Percentiles rank a stretch among this genome's conserved stretches.
Evolutionary conservation across 176 grass and related monocot species (phyloP).

Genomic region (Olyra latifolia): DNA sequence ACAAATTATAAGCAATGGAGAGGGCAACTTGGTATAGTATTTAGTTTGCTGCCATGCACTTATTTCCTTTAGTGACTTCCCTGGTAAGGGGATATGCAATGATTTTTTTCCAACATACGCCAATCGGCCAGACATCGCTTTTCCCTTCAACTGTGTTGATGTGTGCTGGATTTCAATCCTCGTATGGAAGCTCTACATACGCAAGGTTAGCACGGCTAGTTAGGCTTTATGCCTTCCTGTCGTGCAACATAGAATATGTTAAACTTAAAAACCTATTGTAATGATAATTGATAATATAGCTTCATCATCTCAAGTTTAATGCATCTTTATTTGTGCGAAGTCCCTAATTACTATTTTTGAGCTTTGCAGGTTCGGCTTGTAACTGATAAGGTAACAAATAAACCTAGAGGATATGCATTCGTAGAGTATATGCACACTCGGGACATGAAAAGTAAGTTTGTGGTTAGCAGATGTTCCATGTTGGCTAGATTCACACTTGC

Average conservation of each 20-base stretch:
- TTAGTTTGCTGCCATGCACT: not conserved
- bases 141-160: conserved; percentile 56
- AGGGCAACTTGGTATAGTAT: conserved; percentile 37
- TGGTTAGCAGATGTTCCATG: not conserved
- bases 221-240: conserved; percentile 79
- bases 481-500: not conserved
- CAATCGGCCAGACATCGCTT: conserved; percentile 44
- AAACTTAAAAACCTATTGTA: conserved; percentile 26
- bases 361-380: conserved; percentile 59
- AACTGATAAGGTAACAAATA: conserved; percentile 69
- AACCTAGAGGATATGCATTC: conserved; percentile 78
- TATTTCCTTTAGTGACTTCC: conserved; percentile 44
- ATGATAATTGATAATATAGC: not conserved
- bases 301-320: not conserved
- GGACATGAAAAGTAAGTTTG: conserved; percentile 77
- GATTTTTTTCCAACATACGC: conserved; percentile 34
- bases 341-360: conserved; percentile 29
- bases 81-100: conserved; percentile 70
- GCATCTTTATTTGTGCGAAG: not conserved
- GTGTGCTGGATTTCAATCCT: conserved; percentile 53
- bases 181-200: conserved; percentile 54
- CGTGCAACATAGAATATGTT: conserved; percentile 59
- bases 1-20: conserved; percentile 29
- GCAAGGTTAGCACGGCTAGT: conserved; percentile 80
- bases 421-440: conserved; percentile 71